Percentiles rank a stretch among this genome's conserved stretches.
Conservation (phyloP, 2,329 filamentous ascomycete genomes). For the Hypomyces perniciosus region DNA sequence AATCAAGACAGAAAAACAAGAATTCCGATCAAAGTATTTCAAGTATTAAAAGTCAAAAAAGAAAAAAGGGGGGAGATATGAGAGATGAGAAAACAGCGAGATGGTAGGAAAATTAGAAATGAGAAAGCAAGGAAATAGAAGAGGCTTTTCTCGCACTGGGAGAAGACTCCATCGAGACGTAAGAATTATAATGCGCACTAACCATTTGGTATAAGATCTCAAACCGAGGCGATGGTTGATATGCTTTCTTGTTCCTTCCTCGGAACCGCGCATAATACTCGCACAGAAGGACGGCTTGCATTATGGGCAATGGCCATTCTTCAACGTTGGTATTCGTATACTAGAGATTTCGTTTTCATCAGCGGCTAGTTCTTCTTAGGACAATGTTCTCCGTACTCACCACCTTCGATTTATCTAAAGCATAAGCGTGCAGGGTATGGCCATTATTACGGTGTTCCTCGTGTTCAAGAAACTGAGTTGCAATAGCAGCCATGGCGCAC, state of each 20-base stretch:
- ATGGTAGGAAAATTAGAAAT: slow-evolving; percentile 17
- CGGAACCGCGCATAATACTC: slow-evolving; percentile 51
- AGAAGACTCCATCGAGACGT: background rate
- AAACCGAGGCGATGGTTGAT: slow-evolving; percentile 44
- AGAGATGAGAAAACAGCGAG: background rate
- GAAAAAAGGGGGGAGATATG: slow-evolving; percentile 22
- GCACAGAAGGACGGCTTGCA: slow-evolving; percentile 50
- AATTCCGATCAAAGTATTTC: background rate
- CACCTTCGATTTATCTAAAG: slow-evolving; percentile 42
- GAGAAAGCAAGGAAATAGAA: slow-evolving; percentile 9
- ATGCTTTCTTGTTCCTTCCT: slow-evolving; percentile 42
- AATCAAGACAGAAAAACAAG: background rate
- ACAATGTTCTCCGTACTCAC: slow-evolving; percentile 35
- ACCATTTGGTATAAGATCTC: slow-evolving; percentile 48
- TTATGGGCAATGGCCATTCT: slow-evolving; percentile 44
- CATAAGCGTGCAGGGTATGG: slow-evolving; percentile 45
- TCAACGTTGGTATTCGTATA: slow-evolving; percentile 11
- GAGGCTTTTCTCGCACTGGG: slow-evolving; percentile 20
- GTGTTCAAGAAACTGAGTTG: slow-evolving; percentile 43
- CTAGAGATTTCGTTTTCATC: background rate
- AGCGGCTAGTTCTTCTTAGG: slow-evolving; percentile 1
- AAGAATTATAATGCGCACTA: slow-evolving; percentile 28
- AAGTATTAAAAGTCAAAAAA: slow-evolving; percentile 14
- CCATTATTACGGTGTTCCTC: slow-evolving; percentile 46
- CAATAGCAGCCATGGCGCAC: slow-evolving; percentile 53